Evolutionary conservation across 1,139 yeast species (phyloP), one percentile per base, ranked within the genome.

Genomic region (Scheffersomyces cryptocercus): DNA sequence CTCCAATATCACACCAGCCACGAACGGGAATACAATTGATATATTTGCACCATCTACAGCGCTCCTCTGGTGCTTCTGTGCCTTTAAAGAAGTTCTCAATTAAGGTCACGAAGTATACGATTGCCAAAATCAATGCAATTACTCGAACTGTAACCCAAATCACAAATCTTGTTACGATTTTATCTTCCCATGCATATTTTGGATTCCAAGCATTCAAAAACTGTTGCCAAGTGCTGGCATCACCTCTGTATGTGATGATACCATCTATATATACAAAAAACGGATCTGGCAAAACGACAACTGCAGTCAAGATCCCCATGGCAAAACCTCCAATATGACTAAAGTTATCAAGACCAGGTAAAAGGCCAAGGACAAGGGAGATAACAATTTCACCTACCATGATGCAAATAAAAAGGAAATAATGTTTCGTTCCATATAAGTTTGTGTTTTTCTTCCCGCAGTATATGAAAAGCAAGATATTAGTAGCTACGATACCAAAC

Each of bases 241-340:
- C 54, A 12, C 24, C 28, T 5, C 28, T 37, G 48, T 69, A 70
- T 2, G 74, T 67, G 35, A 73, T 70, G 11, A 72, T 64, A 3
- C 78, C 76, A 49, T 71, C 73, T 8, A 54, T 51, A 54, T 68
- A 77, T 2, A 77, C 70, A 52, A 77, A 70, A 53, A 72, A 66
- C 3, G 93, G 93, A 49, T 82, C 85, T 37, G 81, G 73, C 30
- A 85, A 57, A n/a, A 84, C 52, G 1, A 77, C 64, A 0, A 82
- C 58, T 1, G 86, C 82, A 31, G 73, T 53, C 26, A 82, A 61
- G 1, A 82, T 39, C 0, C 93, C 93, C 65, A 82, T 67, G 24
- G 82, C 79, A 62, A 85, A 84, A 3, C 93, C 93, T 5, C 93
- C 93, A 50, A 85, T 77, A 59, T 85, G 93, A 43, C 88, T 78